Conservation (phyloP, 352 stramenopile genomes). For the Thalassiosira pacifica region DNA sequence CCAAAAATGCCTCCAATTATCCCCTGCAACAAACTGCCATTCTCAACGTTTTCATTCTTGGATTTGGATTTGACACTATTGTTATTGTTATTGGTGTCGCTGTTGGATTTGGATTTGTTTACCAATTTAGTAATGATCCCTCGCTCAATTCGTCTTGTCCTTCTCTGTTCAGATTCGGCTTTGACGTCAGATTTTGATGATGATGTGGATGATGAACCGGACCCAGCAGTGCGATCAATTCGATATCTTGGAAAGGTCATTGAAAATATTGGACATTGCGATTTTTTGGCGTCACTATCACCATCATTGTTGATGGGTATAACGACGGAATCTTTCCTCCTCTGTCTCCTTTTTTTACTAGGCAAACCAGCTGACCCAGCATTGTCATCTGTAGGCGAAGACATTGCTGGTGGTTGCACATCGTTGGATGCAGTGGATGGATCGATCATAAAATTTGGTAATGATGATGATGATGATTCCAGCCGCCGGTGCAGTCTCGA, state of each 20-base stretch:
- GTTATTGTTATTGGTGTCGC: too few species aligned
- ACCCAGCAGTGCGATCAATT: too few species aligned
- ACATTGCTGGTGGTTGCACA: not conserved
- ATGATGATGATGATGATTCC: too few species aligned
- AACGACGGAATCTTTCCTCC: not conserved
- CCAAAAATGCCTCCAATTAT: conserved; percentile 11
- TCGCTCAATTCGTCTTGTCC: conserved; percentile 16
- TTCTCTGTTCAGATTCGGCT: conserved; percentile 25
- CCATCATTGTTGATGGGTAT: not conserved
- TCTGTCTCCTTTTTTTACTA: not conserved
- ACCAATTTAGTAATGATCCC: conserved; percentile 33
- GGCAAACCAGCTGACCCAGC: not conserved
- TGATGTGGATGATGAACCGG: too few species aligned
- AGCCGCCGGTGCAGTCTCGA: not conserved
- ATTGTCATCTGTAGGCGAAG: not conserved
- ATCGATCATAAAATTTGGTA: not conserved
- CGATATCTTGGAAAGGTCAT: conserved; percentile 47
- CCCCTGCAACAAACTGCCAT: not conserved
- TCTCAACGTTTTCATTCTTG: not conserved
- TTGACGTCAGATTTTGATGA: too few species aligned
- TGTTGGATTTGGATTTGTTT: too few species aligned
- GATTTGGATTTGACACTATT: not conserved
- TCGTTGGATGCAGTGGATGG: not conserved
- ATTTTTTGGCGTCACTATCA: not conserved
- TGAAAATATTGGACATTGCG: conserved; percentile 38